Evolutionary conservation across 495 filamentous ascomycete species (phyloP).

Genomic region (Xylaria palmicola): DNA sequence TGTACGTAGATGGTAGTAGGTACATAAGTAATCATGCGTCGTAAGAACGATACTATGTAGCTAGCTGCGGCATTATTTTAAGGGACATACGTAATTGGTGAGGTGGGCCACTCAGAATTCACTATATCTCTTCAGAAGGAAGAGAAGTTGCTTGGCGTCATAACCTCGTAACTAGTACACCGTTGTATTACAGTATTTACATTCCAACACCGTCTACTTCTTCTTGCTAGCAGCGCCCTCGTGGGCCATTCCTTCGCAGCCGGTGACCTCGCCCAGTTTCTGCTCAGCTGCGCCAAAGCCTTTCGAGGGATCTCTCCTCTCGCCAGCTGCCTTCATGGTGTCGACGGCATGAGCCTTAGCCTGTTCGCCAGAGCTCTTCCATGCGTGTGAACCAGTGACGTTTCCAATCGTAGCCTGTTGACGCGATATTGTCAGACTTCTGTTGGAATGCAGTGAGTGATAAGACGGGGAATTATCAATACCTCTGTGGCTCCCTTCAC

Average conservation of each 20-base stretch:
- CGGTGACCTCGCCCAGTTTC: conserved; percentile 40
- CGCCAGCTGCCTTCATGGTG: conserved; percentile 39
- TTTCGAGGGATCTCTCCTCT: conserved; percentile 38
- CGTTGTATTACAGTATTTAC: not conserved
- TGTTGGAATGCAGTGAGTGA: not conserved
- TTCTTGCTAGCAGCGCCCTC: conserved; percentile 43
- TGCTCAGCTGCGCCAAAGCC: conserved; percentile 48
- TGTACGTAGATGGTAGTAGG: too few species aligned
- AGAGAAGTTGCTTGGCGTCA: too few species aligned
- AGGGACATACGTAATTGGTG: too few species aligned
- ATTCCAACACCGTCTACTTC: not conserved
- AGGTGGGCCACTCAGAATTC: too few species aligned
- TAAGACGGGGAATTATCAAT: not conserved
- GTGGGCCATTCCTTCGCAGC: conserved; percentile 48
- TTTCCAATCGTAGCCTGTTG: conserved; percentile 38
- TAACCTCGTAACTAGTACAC: not conserved
- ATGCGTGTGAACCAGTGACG: conserved; percentile 44
- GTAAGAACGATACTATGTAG: too few species aligned
- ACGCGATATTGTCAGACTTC: not conserved
- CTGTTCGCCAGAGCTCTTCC: conserved; percentile 45
- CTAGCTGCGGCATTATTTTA: too few species aligned
- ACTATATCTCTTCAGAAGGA: too few species aligned
- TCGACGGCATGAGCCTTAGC: conserved; percentile 46
- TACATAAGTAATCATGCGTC: too few species aligned
- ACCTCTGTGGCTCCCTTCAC: conserved; percentile 51